Conservation (phyloP, 257 asterid genomes). For the Lycium barbarum region DNA sequence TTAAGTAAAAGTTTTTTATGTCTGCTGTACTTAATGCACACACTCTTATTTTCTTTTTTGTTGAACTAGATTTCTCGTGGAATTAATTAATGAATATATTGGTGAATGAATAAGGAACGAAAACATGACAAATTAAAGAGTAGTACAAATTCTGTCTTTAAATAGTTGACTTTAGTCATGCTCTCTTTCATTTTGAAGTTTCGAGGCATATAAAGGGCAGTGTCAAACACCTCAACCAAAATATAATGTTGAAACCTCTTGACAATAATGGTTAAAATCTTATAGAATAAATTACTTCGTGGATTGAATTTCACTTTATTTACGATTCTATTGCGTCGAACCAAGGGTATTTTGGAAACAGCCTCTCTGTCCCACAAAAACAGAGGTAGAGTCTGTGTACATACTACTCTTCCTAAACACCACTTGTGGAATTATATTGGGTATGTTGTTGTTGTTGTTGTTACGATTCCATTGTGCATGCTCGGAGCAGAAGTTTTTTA, state of each 20-base stretch:
- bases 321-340: no score
- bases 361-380: no score
- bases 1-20: not conserved
- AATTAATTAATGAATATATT: not conserved
- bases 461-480: not conserved
- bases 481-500: not conserved
- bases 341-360: no score
- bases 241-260: not conserved
- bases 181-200: not conserved
- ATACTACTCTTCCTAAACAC: no score
- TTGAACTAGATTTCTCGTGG: not conserved
- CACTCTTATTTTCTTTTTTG: not conserved
- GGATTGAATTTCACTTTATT: not conserved
- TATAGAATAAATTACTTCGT: conserved; percentile 1
- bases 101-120: not conserved
- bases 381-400: no score
- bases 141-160: not conserved
- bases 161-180: not conserved
- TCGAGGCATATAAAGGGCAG: not conserved
- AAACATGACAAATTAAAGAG: not conserved
- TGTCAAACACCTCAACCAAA: not conserved
- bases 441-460: no score
- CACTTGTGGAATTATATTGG: no score
- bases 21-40: not conserved
- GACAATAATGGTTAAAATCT: not conserved